Conservation (phyloP, 805 yeast genomes). For the Candida ovalis region DNA sequence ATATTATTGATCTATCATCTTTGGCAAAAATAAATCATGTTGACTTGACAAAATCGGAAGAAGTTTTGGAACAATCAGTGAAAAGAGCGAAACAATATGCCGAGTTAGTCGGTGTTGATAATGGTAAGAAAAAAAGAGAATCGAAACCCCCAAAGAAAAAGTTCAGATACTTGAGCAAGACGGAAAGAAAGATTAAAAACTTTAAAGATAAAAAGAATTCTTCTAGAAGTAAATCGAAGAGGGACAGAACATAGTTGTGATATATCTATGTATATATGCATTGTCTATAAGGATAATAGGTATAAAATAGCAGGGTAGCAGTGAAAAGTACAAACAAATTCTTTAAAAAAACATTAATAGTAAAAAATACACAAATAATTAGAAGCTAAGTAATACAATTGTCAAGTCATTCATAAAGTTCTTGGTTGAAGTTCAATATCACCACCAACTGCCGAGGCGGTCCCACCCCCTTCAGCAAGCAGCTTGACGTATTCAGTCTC, state of each 20-base stretch:
- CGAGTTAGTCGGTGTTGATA: constrained; percentile 51
- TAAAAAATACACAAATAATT: background rate
- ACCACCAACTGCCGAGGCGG: background rate
- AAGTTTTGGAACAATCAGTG: constrained; percentile 70
- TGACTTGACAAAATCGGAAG: constrained; percentile 60
- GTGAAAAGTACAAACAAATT: background rate
- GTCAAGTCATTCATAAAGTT: background rate
- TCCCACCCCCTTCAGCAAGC: constrained; percentile 5
- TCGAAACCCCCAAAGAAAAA: constrained; percentile 59
- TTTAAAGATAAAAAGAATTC: constrained; percentile 39
- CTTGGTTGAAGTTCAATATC: constrained; percentile 22
- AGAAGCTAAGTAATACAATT: background rate
- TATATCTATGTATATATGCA: background rate
- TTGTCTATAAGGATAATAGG: background rate
- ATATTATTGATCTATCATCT: constrained; percentile 32
- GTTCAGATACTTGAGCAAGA: constrained; percentile 81
- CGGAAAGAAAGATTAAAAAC: constrained; percentile 61
- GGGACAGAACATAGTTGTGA: background rate
- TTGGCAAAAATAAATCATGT: constrained; percentile 67
- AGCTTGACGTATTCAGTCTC: constrained; percentile 63
- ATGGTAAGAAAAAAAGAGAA: constrained; percentile 22
- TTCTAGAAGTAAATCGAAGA: constrained; percentile 20
- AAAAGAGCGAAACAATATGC: constrained; percentile 83
- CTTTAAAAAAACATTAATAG: background rate
- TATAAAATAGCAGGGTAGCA: background rate